phyloP scores from a whole-genome alignment of 495 filamentous ascomycete genomes.

The Penicillium pancosmium region DNA sequence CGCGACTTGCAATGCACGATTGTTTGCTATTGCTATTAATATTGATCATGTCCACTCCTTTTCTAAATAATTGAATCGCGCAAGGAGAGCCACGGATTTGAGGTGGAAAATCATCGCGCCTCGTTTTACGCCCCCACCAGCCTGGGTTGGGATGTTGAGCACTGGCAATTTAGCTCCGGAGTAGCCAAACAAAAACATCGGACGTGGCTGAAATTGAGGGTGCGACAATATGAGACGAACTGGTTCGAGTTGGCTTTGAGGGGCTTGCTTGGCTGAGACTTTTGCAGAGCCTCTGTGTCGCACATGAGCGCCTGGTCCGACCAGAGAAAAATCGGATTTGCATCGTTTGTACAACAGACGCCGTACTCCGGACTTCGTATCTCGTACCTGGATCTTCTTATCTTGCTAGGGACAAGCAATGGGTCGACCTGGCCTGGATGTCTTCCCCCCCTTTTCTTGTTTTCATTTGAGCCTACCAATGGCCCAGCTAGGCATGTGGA shows the following conservation, averaged over 20 bases:
- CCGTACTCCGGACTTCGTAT: neutral
- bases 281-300: neutral
- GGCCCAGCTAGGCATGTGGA: constrained; percentile 1
- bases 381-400: no score
- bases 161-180: neutral
- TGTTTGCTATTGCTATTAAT: neutral
- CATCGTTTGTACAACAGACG: neutral
- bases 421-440: no score
- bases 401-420: no score
- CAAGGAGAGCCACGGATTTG: no score
- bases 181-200: neutral
- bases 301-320: neutral
- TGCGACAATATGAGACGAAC: neutral
- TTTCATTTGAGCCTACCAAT: constrained; percentile 5
- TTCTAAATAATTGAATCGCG: no score
- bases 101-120: no score
- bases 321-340: neutral
- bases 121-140: neutral
- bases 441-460: neutral
- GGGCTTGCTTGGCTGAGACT: neutral
- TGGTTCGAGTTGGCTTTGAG: neutral
- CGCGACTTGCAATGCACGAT: neutral
- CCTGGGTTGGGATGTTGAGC: neutral
- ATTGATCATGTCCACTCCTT: no score
- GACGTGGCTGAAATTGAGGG: neutral